These are phyloP conservation scores for Staphylotrichum tortipilum DNA, from an alignment of 495 filamentous ascomycete species.

Conservation along the genomic window DNA sequence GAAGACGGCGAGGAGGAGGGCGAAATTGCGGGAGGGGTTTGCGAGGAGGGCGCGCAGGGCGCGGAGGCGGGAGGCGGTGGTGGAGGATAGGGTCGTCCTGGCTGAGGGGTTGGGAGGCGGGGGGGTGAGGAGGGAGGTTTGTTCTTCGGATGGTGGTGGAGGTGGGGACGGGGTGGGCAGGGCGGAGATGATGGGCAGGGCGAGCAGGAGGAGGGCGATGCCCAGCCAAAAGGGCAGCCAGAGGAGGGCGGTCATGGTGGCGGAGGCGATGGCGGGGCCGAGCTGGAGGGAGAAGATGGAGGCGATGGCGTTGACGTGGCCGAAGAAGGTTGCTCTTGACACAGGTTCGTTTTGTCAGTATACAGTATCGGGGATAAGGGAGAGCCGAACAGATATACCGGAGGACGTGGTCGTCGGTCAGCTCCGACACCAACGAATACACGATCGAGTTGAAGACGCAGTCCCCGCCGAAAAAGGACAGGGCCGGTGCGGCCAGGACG, in stretches of 20 bases:
- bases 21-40: constrained; percentile 21
- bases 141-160: not conserved
- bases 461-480: constrained; percentile 37
- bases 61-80: constrained; percentile 18
- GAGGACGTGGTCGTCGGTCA: constrained; percentile 31
- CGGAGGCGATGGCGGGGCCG: constrained; percentile 35
- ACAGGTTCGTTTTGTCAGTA: too few relatives aligned
- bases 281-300: constrained; percentile 32
- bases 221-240: constrained; percentile 36
- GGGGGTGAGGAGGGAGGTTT: constrained; percentile 1
- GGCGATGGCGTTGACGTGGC: constrained; percentile 34
- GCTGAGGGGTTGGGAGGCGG: not conserved
- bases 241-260: constrained; percentile 30
- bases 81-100: not conserved
- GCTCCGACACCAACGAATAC: constrained; percentile 32
- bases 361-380: too few relatives aligned
- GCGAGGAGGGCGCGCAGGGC: constrained; percentile 11
- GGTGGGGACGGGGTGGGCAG: constrained; percentile 8
- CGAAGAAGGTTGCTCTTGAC: constrained; percentile 41
- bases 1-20: constrained; percentile 30
- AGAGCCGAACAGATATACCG: constrained; percentile 18
- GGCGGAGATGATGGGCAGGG: constrained; percentile 23
- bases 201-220: constrained; percentile 28
- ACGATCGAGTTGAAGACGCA: constrained; percentile 41
- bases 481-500: constrained; percentile 27